A percentile compares a stretch with the other conserved stretches of the same genome.
Conservation (phyloP, 108 stramenopile species). For the Nannochloropsis oceanica region DNA sequence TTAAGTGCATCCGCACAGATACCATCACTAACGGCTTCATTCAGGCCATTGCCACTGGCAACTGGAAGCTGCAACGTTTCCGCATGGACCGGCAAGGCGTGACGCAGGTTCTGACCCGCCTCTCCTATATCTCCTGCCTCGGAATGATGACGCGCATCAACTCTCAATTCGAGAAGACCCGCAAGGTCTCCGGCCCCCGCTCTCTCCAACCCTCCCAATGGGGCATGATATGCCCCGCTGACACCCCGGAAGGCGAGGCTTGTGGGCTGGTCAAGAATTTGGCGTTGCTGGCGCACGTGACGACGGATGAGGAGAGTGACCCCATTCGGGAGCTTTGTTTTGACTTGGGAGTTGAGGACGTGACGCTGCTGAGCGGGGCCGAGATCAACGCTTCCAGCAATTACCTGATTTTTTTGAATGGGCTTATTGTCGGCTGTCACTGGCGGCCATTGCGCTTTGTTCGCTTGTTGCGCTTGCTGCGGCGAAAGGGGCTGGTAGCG, state of each 20-base stretch:
- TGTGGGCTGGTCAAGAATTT: conserved; percentile 96
- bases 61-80: conserved; percentile 95
- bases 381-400: conserved; percentile 62
- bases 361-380: conserved; percentile 62
- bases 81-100: conserved; percentile 97
- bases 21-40: conserved; percentile 92
- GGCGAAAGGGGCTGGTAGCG: conserved; percentile 71
- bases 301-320: conserved; percentile 73
- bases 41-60: conserved; percentile 87
- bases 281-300: conserved; percentile 92
- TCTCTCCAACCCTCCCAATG: conserved; percentile 94
- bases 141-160: conserved; percentile 98
- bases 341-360: conserved; percentile 91
- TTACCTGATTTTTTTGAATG: conserved; percentile 89
- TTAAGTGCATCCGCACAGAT: conserved; percentile 48
- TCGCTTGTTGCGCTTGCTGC: conserved; percentile 53
- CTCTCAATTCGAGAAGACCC: conserved; percentile 88
- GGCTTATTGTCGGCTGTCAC: conserved; percentile 59
- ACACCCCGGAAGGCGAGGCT: conserved; percentile 97
- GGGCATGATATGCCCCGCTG: conserved; percentile 97
- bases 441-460: conserved; percentile 12
- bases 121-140: conserved; percentile 81
- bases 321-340: conserved; percentile 72
- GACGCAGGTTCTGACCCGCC: conserved; percentile 73
- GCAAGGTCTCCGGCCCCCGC: conserved; percentile 89